Evolutionary conservation across 1,139 yeast genomes (phyloP).

Genomic region (Candida tropicalis): DNA sequence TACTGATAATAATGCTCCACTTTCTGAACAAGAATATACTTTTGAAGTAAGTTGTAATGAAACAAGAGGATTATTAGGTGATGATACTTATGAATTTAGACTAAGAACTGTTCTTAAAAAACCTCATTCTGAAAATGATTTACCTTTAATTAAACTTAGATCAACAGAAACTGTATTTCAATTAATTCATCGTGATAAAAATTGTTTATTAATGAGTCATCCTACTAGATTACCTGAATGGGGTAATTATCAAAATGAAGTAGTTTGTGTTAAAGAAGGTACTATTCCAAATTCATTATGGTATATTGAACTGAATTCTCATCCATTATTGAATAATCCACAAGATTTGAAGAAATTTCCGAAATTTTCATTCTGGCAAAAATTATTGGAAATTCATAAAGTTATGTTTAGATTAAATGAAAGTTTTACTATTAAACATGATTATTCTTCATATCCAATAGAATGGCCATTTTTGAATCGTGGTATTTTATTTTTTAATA

Average conservation of each 20-base stretch:
- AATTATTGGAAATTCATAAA: constrained; percentile 37
- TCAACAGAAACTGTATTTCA: constrained; percentile 61
- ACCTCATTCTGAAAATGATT: constrained; percentile 29
- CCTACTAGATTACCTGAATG: constrained; percentile 63
- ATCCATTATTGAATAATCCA: constrained; percentile 42
- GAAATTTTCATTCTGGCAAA: constrained; percentile 29
- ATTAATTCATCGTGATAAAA: constrained; percentile 58
- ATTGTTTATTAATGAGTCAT: constrained; percentile 66
- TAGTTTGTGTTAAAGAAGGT: constrained; percentile 70
- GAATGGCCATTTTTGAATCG: constrained; percentile 42
- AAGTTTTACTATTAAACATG: constrained; percentile 29
- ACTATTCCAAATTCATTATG: constrained; percentile 61
- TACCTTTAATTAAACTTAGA: constrained; percentile 44
- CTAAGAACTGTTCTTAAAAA: constrained; percentile 36
- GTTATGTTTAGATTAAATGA: constrained; percentile 36
- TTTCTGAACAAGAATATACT: constrained; percentile 80
- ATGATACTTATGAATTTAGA: constrained; percentile 55
- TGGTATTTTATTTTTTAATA: constrained; percentile 33
- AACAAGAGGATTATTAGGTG: constrained; percentile 48
- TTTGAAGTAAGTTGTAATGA: constrained; percentile 72
- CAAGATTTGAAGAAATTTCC: constrained; percentile 27
- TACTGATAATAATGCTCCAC: constrained; percentile 66
- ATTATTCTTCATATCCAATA: constrained; percentile 34
- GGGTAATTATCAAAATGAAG: constrained; percentile 76
- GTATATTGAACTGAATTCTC: constrained; percentile 64